These are phyloP conservation scores for Paraphoma sp. DNA, from an alignment of 2,329 filamentous ascomycete species.

Conservation along the genomic window DNA sequence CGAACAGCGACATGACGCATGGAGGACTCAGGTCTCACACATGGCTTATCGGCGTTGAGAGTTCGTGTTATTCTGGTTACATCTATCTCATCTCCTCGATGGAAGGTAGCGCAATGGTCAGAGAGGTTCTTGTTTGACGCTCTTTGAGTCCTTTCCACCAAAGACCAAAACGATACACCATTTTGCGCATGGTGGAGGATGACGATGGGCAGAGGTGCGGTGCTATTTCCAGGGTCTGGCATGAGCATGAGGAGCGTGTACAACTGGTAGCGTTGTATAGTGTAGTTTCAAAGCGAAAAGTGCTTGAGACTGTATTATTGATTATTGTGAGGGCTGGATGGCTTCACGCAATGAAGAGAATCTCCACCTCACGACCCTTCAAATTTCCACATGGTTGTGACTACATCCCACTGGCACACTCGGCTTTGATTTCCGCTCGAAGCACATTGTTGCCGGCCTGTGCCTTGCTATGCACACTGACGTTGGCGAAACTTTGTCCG, in stretches of 20 bases:
- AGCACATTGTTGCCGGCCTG: too few species aligned
- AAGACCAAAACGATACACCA: slow-evolving; percentile 19
- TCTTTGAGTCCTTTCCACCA: slow-evolving; percentile 3
- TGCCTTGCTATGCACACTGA: not conserved
- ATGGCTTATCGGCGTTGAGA: slow-evolving; percentile 38
- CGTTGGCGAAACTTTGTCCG: not conserved
- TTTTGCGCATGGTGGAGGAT: slow-evolving; percentile 10
- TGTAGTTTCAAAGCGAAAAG: slow-evolving; percentile 13
- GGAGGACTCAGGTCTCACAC: slow-evolving; percentile 30
- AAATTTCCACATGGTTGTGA: too few species aligned
- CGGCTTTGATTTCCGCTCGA: too few species aligned
- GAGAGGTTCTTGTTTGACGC: slow-evolving; percentile 8
- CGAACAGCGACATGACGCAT: slow-evolving; percentile 46
- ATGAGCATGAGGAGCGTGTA: slow-evolving; percentile 8
- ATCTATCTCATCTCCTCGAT: slow-evolving; percentile 20
- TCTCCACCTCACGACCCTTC: not conserved
- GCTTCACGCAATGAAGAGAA: slow-evolving; percentile 13
- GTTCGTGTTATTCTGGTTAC: slow-evolving; percentile 39
- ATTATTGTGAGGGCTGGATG: slow-evolving; percentile 9
- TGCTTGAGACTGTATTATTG: slow-evolving; percentile 18
- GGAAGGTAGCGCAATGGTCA: slow-evolving; percentile 19
- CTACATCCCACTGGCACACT: too few species aligned
- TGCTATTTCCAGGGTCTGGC: slow-evolving; percentile 3
- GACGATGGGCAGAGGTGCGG: slow-evolving; percentile 1
- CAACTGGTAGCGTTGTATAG: slow-evolving; percentile 24